Base-by-base conservation (phyloP, 2,329 filamentous ascomycete genomes). In the Fusarium nurragi region DNA sequence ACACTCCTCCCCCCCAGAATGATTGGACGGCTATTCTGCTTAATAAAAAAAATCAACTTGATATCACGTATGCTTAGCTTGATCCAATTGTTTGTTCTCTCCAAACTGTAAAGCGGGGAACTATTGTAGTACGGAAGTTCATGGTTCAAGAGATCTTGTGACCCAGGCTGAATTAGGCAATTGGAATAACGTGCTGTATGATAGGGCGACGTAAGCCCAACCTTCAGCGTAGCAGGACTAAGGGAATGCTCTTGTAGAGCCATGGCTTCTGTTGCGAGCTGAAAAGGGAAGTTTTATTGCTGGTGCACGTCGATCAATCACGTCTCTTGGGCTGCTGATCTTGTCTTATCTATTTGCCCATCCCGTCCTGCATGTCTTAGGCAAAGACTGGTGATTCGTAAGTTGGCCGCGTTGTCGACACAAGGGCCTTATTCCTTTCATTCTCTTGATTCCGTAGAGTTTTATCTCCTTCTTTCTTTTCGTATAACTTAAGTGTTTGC, bases 311-410 rank as follows among this genome's bases (percentile, higher is more conserved):
- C 34, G 44, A 26, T 54, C 36, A 40, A 50, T 49, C 51, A 26
- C 47, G 26, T 28, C 25, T 25, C 41, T 49, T 36, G 19, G 18
- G 10, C 22, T 8, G 54, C 41, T 58, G 38, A 48, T 34, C 54
- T 34, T 46, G 44, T 41, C 64, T 65, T 65, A 68, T 68, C 65
- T 51, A 58, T 55, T 57, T 22, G 36, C 44, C 8, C 45, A 21
- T 40, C 50, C 41, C 50, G 43, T 48, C 41, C 39, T 61, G 58
- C 49, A 61, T 61, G 58, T 61, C 57, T 61, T 61, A 26, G 58
- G 38, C 32, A 62, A 44, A 34, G 39, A 43, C 32, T 34, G 50
- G 34, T 47, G 34, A 60, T 60, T 60, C 57, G 57, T 60, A 59
- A 59, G 25, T 36, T 26, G 5, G 22, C 25, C 14, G 22, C 14